Evolutionary conservation across 805 yeast genomes (phyloP), one percentile per base, ranked within the genome.

Genomic region (Candida ponderosae): DNA sequence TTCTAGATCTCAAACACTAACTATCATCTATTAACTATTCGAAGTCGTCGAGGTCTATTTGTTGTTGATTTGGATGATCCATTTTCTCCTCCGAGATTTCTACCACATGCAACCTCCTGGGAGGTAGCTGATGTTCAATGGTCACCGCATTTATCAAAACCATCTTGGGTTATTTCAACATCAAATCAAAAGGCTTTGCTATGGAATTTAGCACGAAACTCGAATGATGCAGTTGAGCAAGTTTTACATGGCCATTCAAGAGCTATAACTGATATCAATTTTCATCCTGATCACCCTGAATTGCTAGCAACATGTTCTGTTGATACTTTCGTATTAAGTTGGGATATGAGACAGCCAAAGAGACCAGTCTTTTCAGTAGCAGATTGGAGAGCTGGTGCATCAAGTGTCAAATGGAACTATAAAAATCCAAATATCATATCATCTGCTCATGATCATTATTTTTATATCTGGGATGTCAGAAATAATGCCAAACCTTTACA

Each of bases 91-190:
- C 98, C 98, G 0, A 66, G 98, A 40, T 87, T 94, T 89, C 71
- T 93, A 14, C 94, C 80, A 38, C 96, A 93, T 53, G 70, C 79
- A 27, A 90, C 97, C 0, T 79, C 95, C 0, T 93, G 97, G 97
- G 97, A 93, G 57, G 98, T 93, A 4, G 96, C 98, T 0, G 97
- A 90, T 56, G 97, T 90, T 2, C 97, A 93, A 58, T 93, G 98
- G 97, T 85, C 94, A 3, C 96, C 97, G 0, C 97, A 93, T 54
- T 67, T 72, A 6, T 70, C 79, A 2, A 85, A 84, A 46, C 90
- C 95, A 1, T 69, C 81, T 6, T 89, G 97, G 95, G 86, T 93
- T 31, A 81, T 90, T 1, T 85, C 96, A 0, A 87, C 97, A 0
- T 82, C 95, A 2, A 93, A 90, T 57, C 98, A 90, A 54, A 90